These are phyloP conservation scores for Penicillium brasilianum DNA, from an alignment of 2,329 filamentous ascomycete species.

Conservation along the genomic window DNA sequence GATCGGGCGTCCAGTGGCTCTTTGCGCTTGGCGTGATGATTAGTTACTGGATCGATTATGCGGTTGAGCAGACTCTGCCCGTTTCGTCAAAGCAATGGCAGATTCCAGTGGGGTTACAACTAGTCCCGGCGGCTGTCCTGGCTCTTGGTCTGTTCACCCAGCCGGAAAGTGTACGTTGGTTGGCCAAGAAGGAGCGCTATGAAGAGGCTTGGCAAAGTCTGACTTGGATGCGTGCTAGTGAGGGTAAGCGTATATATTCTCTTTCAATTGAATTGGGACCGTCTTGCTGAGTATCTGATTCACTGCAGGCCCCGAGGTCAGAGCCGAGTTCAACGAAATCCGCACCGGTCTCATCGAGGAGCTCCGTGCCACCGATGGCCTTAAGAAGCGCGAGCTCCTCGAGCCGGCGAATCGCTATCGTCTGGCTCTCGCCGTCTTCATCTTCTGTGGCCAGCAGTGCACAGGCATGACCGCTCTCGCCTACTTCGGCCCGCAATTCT, in stretches of 20 bases:
- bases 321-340: conserved; percentile 50
- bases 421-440: conserved; percentile 53
- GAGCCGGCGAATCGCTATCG: conserved; percentile 55
- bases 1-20: conserved; percentile 44
- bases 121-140: conserved; percentile 55
- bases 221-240: conserved; percentile 53
- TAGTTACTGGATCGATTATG: conserved; percentile 57
- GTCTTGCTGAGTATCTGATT: conserved; percentile 21
- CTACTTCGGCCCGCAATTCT: conserved; percentile 58
- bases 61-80: conserved; percentile 47
- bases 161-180: conserved; percentile 56
- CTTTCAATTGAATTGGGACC: no score
- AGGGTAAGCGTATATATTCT: conserved; percentile 30
- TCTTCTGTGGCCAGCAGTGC: conserved; percentile 56
- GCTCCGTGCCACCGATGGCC: conserved; percentile 47
- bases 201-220: conserved; percentile 56
- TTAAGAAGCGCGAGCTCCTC: conserved; percentile 55
- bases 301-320: conserved; percentile 46
- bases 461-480: conserved; percentile 58
- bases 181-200: conserved; percentile 53
- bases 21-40: conserved; percentile 45
- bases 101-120: conserved; percentile 53
- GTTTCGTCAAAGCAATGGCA: conserved; percentile 56
- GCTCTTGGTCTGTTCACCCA: conserved; percentile 56
- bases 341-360: conserved; percentile 33